These are phyloP conservation scores for Lecanicillium sp. DNA, from an alignment of 2,329 filamentous ascomycete genomes.

Conservation along the genomic window DNA sequence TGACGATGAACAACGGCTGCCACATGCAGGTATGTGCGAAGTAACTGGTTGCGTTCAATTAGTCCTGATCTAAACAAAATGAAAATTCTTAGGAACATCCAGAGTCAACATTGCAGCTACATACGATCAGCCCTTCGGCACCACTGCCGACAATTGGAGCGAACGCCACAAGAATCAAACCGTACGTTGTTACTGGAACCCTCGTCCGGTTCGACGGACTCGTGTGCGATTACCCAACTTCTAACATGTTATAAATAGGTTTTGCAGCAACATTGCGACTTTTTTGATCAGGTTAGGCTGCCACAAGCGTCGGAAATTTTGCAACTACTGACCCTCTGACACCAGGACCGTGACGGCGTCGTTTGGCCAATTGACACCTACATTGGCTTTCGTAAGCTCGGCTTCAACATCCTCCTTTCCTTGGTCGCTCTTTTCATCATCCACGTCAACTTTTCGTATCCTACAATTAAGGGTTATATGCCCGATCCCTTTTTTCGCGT, in stretches of 20 bases:
- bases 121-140: conserved; percentile 28
- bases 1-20: conserved; percentile 21
- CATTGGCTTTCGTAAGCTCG: conserved; percentile 32
- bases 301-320: no score
- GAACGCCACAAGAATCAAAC: conserved; percentile 26
- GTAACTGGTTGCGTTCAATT: no score
- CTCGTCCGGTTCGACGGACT: no score
- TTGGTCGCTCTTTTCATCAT: conserved; percentile 34
- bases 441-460: conserved; percentile 39
- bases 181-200: no score
- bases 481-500: conserved; percentile 35
- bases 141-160: conserved; percentile 27
- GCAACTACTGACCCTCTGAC: conserved; percentile 20
- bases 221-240: no score
- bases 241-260: no score
- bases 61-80: no score
- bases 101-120: conserved; percentile 31
- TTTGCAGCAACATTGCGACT: no score
- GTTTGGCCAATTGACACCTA: conserved; percentile 36
- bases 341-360: conserved; percentile 31
- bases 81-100: conserved; percentile 27
- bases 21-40: conserved; percentile 25
- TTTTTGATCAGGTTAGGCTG: no score
- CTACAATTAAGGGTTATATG: conserved; percentile 30
- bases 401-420: conserved; percentile 31